Evolutionary conservation across 2,329 filamentous ascomycete species (phyloP), one percentile per base, ranked within the genome.

Genomic region (Epichloe aotearoae): DNA sequence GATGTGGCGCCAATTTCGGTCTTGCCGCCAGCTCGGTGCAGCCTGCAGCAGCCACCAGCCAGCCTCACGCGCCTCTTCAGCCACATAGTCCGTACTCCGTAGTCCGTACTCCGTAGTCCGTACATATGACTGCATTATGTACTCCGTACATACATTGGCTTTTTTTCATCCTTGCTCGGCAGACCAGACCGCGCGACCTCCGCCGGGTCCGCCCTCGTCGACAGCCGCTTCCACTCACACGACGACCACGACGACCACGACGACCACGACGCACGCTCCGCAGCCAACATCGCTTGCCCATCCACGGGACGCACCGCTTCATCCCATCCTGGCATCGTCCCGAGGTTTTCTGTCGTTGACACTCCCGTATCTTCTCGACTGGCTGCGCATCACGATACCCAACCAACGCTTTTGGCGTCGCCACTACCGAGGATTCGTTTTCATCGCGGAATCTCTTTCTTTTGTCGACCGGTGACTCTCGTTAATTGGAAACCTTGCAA

Each of bases 1-100:
- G 41, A 17, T 26, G 50, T 49, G 47, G 51, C 46, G 37, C 38
- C 15, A 14, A 33, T 15, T 41, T 42, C 47, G 52, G 52, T 50
- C 49, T 20, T 23, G 11, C 26, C 26, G 36, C 39, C 37, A 11
- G 7, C 20, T 30, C 42, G 38, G 33, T 30, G 14, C 36, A 26
- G 20, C 20, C 3, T 19, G 20, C 20, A 3, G 20, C 20, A 23
- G 15, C 26, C 20, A 14, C 20, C 33, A 15, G 38, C 5, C 34
- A 36, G 34, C 44, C 46, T 49, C 41, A 17, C 40, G 17, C 34
- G 15, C 23, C 20, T 26, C 42, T 34, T 30, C 47, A 52, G 50
- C 50, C 47, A 52, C 50, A 38, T 42, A 52, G 19, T 19, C 19
- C 19, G 19, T 19, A 19, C 19, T 19, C 19, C 19, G 19, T 19